phyloP scores from a whole-genome alignment of 2,329 filamentous ascomycete species.

The Harringtonia aguacate region DNA sequence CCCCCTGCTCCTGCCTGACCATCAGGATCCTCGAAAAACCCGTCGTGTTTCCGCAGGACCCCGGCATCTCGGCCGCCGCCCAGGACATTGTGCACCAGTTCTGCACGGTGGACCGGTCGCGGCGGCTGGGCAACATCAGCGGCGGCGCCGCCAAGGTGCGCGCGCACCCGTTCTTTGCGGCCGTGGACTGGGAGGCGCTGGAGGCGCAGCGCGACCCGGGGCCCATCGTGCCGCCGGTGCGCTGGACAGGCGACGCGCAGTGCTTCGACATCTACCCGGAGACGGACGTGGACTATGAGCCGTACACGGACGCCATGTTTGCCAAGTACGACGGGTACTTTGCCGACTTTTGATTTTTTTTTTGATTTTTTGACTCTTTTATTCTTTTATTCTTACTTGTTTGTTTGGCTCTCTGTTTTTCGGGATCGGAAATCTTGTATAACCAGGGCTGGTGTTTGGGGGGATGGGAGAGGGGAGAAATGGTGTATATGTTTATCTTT shows the following conservation, averaged over 20 bases:
- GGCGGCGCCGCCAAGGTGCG: conserved; percentile 66
- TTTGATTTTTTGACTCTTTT: not conserved
- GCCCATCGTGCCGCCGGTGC: conserved; percentile 65
- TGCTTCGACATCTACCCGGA: conserved; percentile 81
- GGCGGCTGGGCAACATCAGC: conserved; percentile 66
- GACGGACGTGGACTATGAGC: conserved; percentile 53
- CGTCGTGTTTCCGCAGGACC: conserved; percentile 61
- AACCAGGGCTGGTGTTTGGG: too few relatives aligned
- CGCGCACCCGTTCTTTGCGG: conserved; percentile 62
- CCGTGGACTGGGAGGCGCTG: conserved; percentile 64
- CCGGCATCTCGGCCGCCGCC: conserved; percentile 53
- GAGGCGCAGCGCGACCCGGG: conserved; percentile 53
- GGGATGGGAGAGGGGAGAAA: too few relatives aligned
- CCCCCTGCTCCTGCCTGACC: not conserved
- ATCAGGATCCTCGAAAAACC: conserved; percentile 67
- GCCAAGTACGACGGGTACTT: conserved; percentile 62
- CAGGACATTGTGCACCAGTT: conserved; percentile 66
- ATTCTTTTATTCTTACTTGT: not conserved
- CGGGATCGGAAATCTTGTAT: too few relatives aligned
- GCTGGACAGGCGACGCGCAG: conserved; percentile 62
- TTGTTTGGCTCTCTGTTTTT: too few relatives aligned
- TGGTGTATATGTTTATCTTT: too few relatives aligned
- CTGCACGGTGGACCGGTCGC: conserved; percentile 69
- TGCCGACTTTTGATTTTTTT: conserved; percentile 42
- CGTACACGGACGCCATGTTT: conserved; percentile 59